Base-by-base conservation (phyloP, 306 rosid species). In the Sindora glabra region DNA sequence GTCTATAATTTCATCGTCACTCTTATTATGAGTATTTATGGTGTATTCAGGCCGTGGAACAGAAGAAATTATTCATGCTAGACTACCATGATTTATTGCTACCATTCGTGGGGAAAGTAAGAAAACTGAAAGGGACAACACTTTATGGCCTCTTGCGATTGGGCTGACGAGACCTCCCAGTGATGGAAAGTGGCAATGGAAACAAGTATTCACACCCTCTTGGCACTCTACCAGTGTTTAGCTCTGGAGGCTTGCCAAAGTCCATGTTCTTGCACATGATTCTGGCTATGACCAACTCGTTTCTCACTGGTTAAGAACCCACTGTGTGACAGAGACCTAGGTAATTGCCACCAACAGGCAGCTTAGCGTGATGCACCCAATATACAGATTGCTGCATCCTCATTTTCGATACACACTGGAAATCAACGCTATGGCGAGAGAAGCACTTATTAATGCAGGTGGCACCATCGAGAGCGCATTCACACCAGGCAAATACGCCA, bases 361-460 rank as follows among this genome's bases (percentile, higher is more conserved):
- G 55, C 73, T 91, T 1, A 91, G 98, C 72, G 86, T 25, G 26
- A 69, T 88, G 83, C 98, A 91, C 32, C 98, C 98, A 11, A 83
- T 91, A 58, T 83, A 82, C 30, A 85, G 81, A 68, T 49, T 91
- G 5, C 38, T 91, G 25, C 89, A 74, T 23, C 98, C 98, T 3
- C 98, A 92, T 75, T 86, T 92, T 36, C 68, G 98, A 44, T 88
- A 83, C 80, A 92, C 98, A 1, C 85, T 86, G 92, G 96, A 88
- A 68, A 92, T 92, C 53, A 92, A 92, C 51, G 88, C 88, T 2
- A 79, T 88, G 5, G 98, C 98, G 12, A 87, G 98, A 1, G 54
- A 65, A 29, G 72, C 85, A 1, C 79, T 92, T 0, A 23, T 92
- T 62, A 92, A 81, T 55, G 83, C 74, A 1, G 73, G 33, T 1